Percentiles rank a stretch among this genome's conserved stretches.
phyloP scores from a whole-genome alignment of 345 rosid genomes.

The Reutealis trisperma region DNA sequence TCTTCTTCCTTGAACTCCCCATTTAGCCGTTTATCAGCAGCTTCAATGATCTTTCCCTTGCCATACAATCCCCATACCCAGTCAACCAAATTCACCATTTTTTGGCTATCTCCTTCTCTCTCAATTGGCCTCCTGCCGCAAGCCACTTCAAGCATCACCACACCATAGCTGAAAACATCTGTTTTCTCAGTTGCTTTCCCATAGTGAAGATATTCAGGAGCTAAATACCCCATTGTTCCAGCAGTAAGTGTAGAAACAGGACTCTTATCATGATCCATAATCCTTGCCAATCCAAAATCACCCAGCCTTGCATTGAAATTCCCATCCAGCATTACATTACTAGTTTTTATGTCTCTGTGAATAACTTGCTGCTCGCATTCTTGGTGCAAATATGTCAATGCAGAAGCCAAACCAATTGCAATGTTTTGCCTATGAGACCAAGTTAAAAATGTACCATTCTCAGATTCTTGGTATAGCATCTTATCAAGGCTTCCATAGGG shows the following conservation, averaged over 20 bases:
- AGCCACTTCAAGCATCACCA: slow-evolving; percentile 82
- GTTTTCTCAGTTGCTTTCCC: slow-evolving; percentile 93
- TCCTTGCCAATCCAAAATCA: slow-evolving; percentile 92
- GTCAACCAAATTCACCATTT: slow-evolving; percentile 83
- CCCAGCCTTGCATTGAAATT: slow-evolving; percentile 86
- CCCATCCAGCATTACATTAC: slow-evolving; percentile 86
- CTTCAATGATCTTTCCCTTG: slow-evolving; percentile 71
- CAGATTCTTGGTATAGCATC: slow-evolving; percentile 64
- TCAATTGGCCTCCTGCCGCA: slow-evolving; percentile 94
- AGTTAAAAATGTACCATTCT: slow-evolving; percentile 41
- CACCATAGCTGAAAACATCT: slow-evolving; percentile 87
- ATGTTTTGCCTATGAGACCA: slow-evolving; percentile 79
- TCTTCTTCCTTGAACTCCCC: slow-evolving; percentile 62
- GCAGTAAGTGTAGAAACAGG: slow-evolving; percentile 94
- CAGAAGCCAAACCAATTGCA: slow-evolving; percentile 78
- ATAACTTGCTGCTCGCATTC: slow-evolving; percentile 97
- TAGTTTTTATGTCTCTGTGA: slow-evolving; percentile 87
- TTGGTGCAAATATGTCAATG: slow-evolving; percentile 74
- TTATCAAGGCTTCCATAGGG: slow-evolving; percentile 87
- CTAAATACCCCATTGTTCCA: slow-evolving; percentile 96
- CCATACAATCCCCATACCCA: slow-evolving; percentile 84
- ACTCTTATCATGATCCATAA: slow-evolving; percentile 89
- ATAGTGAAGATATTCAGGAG: slow-evolving; percentile 93
- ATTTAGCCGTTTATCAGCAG: slow-evolving; percentile 69
- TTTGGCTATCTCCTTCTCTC: slow-evolving; percentile 58